Base-by-base conservation (phyloP, 495 filamentous ascomycete species). In the Podospora bellae-mahoneyi region DNA sequence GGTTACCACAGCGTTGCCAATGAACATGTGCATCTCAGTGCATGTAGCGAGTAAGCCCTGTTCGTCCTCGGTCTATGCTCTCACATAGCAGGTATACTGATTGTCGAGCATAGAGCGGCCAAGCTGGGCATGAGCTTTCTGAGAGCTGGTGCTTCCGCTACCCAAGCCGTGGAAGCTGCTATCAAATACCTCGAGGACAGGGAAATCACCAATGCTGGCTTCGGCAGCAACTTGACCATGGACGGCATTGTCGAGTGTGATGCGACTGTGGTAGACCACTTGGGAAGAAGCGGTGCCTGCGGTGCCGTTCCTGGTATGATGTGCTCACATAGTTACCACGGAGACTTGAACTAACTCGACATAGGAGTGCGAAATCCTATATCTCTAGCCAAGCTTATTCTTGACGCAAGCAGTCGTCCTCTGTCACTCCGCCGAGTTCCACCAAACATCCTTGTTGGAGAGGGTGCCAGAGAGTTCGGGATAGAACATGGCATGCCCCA, bases 181-280 rank as follows among this genome's bases (percentile, higher is more conserved):
- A 86, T 99, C 67, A 91, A 88, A 72, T 83, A 90, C 19, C 85
- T 99, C 53, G 95, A 99, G 77, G 91, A 99, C 74, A 87, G 89
- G 59, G 92, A 97, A 71, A 97, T 99, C 73, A 98, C 96, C 26
- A 99, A 99, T 78, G 90, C 94, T 18, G 95, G 96, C 18, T 97
- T 90, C 72, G 96, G 96, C 39, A 98, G 96, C 80, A 99, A 99
- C 73, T 79, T 97, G n/a, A 87, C 89, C 60, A 89, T 94, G 62
- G 90, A 97, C 70, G 95, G 95, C 3, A 86, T 87, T 18, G 95
- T 97, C 27, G 96, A 99, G 75, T 93, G 93, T 73, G 95, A 99
- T 79, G 96, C 95, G 44, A 91, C 91, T 0, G 87, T 99, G 53
- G 89, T 98, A 53, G 93, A 99, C 73, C 92, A 97, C 73, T 81